Evolutionary conservation across 2,329 filamentous ascomycete genomes (phyloP), one percentile per base, ranked within the genome.

Genomic region (Juglanconis oblonga): DNA sequence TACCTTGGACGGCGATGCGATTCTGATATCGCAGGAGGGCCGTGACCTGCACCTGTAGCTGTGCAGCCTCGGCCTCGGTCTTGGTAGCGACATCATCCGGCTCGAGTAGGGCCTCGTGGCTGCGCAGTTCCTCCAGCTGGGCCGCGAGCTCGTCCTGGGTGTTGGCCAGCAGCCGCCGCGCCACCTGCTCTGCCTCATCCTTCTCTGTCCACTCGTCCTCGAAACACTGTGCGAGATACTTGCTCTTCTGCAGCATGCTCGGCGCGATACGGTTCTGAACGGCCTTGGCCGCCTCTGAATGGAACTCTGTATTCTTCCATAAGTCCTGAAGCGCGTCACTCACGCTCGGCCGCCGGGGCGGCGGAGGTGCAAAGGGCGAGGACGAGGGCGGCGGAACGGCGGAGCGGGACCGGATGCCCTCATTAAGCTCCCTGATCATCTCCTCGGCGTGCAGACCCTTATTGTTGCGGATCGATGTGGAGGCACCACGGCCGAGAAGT

Each of bases 391-490:
- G 85, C 11, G 87, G 87, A 29, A 62, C 55, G 5, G 82, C 81
- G 13, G 83, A 79, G 57, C 88, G 84, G 54, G 88, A 83, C 63
- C 89, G 86, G 73, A 86, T 81, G 1, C 81, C 82, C 1, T 86
- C 87, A 62, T 96, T 95, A 42, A 89, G 73, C 62, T 87, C 82
- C 70, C 90, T 87, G 67, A 97, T 92, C 55, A 97, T 80, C 64
- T 94, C 89, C 68, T 96, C 91, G 10, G 92, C 92, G 1, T 91
- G 90, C 64, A 96, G 83, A 33, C 92, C 91, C 59, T 91, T 86
- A 56, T 86, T 80, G 71, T 98, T 99, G 24, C 86, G 81, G 57
- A 98, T 88, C 68, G 96, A 88, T 0, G 92, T 90, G 3, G 88
- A 86, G 3, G 93, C 93, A 62, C 93, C 92, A 54, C 94, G 88